Evolutionary conservation across 805 yeast genomes (phyloP).

Genomic region (Candida mattraensis): DNA sequence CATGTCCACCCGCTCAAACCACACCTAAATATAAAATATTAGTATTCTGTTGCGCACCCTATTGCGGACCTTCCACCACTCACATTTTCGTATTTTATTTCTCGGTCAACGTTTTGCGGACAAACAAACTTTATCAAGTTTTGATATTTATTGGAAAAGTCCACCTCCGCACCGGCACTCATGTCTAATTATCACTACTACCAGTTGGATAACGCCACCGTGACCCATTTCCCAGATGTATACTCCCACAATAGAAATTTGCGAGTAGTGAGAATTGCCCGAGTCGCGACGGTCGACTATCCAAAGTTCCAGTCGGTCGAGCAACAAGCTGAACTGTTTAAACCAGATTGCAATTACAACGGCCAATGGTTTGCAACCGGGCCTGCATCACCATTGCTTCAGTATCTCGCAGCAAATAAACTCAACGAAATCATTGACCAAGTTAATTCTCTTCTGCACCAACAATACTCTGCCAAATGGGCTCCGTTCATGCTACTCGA

Average conservation of each 20-base stretch:
- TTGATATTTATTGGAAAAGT: conserved; percentile 49
- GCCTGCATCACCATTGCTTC: conserved; percentile 52
- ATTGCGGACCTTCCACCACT: conserved; percentile 3
- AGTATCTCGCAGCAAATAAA: conserved; percentile 38
- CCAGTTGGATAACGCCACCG: conserved; percentile 32
- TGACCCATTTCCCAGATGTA: conserved; percentile 69
- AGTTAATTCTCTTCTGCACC: conserved; percentile 43
- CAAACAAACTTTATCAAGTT: conserved; percentile 47
- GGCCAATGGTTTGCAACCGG: conserved; percentile 50
- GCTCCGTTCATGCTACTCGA: conserved; percentile 43
- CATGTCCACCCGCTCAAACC: conserved; percentile 21
- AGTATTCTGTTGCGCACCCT: neutral
- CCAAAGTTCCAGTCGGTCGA: conserved; percentile 62
- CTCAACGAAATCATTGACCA: conserved; percentile 40
- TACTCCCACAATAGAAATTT: conserved; percentile 41
- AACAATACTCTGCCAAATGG: conserved; percentile 41
- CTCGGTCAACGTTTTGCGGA: conserved; percentile 26
- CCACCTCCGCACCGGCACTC: conserved; percentile 35
- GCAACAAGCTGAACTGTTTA: conserved; percentile 26
- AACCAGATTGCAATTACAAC: conserved; percentile 38
- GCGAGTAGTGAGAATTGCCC: conserved; percentile 65
- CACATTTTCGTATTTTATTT: conserved; percentile 12
- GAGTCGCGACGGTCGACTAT: conserved; percentile 41
- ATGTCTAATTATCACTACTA: conserved; percentile 66
- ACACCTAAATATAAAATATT: conserved; percentile 8